Percentiles rank a stretch among this genome's conserved stretches.
Conservation (phyloP, 2,329 filamentous ascomycete genomes). For the Falciphora oryzae region DNA sequence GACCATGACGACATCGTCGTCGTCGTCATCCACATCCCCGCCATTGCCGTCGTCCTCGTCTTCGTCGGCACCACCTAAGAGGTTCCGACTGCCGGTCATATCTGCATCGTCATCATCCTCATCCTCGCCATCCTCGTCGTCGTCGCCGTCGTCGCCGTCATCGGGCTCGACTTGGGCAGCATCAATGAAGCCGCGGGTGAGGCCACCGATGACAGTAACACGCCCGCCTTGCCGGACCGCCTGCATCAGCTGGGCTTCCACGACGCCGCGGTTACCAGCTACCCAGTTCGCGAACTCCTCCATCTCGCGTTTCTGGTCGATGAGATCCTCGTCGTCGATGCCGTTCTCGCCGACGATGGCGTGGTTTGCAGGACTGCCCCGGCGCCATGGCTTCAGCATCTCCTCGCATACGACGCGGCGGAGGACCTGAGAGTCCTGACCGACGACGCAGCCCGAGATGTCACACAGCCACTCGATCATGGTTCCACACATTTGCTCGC, state of each 20-base stretch:
- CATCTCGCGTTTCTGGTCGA: slow-evolving; percentile 40
- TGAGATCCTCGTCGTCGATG: slow-evolving; percentile 72
- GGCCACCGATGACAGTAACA: not conserved
- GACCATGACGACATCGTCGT: slow-evolving; percentile 54
- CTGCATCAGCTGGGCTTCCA: not conserved
- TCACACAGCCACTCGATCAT: slow-evolving; percentile 96
- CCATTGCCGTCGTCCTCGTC: slow-evolving; percentile 39
- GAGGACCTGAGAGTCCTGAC: slow-evolving; percentile 71
- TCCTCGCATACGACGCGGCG: slow-evolving; percentile 84
- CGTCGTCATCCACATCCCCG: slow-evolving; percentile 27
- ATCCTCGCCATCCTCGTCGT: slow-evolving; percentile 19
- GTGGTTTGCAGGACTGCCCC: slow-evolving; percentile 78
- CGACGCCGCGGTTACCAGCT: not conserved
- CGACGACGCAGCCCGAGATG: slow-evolving; percentile 83
- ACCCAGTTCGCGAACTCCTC: slow-evolving; percentile 15
- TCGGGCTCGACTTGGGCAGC: slow-evolving; percentile 33
- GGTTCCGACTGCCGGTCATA: not conserved
- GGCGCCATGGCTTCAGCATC: slow-evolving; percentile 78
- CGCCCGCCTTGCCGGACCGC: not conserved
- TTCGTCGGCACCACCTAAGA: slow-evolving; percentile 23
- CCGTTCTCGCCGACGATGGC: slow-evolving; percentile 70
- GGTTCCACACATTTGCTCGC: slow-evolving; percentile 97
- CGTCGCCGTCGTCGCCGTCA: slow-evolving; percentile 24
- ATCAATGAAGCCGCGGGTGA: not conserved
- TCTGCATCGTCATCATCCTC: slow-evolving; percentile 22